These are phyloP conservation scores for Aspergillaceae sp. DNA, from an alignment of 2,329 filamentous ascomycete species.

Conservation along the genomic window DNA sequence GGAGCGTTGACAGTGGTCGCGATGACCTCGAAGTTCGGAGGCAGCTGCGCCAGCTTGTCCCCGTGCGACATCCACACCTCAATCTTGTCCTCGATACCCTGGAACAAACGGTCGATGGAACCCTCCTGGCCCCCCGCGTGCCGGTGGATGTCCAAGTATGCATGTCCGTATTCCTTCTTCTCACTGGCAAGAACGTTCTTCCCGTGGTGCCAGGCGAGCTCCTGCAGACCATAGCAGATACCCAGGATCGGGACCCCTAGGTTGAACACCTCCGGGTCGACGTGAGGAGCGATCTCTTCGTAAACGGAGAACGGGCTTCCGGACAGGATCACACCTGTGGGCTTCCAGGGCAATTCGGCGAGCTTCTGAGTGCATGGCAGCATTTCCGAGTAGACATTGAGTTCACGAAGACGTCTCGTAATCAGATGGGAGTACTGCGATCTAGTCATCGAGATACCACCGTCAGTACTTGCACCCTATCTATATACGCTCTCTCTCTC, in stretches of 20 bases:
- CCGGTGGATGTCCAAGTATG: conserved; percentile 54
- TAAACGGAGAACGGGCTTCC: conserved; percentile 68
- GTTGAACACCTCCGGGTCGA: conserved; percentile 73
- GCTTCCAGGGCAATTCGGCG: conserved; percentile 65
- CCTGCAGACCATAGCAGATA: conserved; percentile 59
- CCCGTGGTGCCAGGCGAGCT: conserved; percentile 63
- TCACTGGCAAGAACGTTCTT: conserved; percentile 61
- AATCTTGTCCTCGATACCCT: conserved; percentile 60
- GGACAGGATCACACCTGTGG: conserved; percentile 58
- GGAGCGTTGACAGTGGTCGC: conserved; percentile 68
- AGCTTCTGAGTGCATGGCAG: conserved; percentile 78
- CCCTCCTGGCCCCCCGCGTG: conserved; percentile 36
- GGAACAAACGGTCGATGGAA: conserved; percentile 71
- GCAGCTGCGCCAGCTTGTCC: conserved; percentile 71
- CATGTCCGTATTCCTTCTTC: conserved; percentile 63
- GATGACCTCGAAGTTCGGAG: conserved; percentile 63
- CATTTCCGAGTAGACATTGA: conserved; percentile 82
- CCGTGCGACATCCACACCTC: conserved; percentile 82
- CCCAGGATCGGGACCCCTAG: conserved; percentile 54
- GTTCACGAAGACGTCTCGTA: conserved; percentile 62
- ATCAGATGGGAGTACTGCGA: conserved; percentile 69
- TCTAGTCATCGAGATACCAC: conserved; percentile 14
- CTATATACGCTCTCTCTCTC: not conserved
- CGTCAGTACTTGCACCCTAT: not conserved
- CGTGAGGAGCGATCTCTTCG: conserved; percentile 65